A percentile compares a stretch with the other conserved stretches of the same genome.
Evolutionary conservation across 306 rosid genomes (phyloP).

Genomic region (Quercus alba): DNA sequence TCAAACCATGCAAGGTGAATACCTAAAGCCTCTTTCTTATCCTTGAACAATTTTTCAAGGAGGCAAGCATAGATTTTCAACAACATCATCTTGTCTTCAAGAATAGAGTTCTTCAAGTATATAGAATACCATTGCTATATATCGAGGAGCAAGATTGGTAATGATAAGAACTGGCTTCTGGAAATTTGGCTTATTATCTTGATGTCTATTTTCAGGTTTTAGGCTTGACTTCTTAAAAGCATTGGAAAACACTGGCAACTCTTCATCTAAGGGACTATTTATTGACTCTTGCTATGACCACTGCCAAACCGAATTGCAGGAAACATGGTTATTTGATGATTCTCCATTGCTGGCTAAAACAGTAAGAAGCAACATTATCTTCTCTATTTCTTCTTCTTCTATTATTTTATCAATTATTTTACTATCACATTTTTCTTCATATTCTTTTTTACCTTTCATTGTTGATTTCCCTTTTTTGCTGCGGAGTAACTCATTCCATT

Average conservation of each 20-base stretch:
- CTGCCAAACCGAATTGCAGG: conserved; percentile 93
- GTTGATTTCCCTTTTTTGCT: not conserved
- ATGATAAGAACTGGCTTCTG: not conserved
- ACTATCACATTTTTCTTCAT: not conserved
- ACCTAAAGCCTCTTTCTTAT: not conserved
- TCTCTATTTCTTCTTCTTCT: not conserved
- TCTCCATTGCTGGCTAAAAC: conserved; percentile 59
- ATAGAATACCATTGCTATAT: not conserved
- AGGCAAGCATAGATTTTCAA: not conserved
- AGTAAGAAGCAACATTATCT: conserved; percentile 41
- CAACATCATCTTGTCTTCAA: too few relatives aligned
- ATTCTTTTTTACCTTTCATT: not conserved
- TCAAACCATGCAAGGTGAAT: conserved; percentile 64
- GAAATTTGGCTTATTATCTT: too few relatives aligned
- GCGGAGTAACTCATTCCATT: not conserved
- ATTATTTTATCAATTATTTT: not conserved
- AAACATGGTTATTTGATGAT: conserved; percentile 66
- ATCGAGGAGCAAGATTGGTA: not conserved
- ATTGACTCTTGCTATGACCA: conserved; percentile 89
- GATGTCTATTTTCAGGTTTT: conserved; percentile 49
- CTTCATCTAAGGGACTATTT: conserved; percentile 62
- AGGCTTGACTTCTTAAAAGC: conserved; percentile 68
- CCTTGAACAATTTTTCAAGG: not conserved
- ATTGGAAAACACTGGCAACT: conserved; percentile 36
- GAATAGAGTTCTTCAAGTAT: not conserved